Evolutionary conservation across 2,329 filamentous ascomycete species (phyloP).

Genomic region (Aureobasidium sp.): DNA sequence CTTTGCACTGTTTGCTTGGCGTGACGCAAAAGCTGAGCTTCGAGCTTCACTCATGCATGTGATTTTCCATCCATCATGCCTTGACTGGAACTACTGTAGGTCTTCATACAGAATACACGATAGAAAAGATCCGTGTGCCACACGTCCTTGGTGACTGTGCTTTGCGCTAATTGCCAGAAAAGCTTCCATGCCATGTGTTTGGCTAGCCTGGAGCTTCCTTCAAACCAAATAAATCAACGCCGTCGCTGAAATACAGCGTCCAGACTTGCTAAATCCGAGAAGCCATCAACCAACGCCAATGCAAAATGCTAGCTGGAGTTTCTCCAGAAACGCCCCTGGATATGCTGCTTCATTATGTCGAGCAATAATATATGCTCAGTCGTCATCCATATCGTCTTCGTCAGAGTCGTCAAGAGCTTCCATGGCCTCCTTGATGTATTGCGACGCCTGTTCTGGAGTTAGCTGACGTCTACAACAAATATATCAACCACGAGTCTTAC

Average conservation of each 20-base stretch:
- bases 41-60: conserved; percentile 4
- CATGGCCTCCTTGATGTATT: conserved; percentile 94
- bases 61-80: neutral
- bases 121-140: neutral
- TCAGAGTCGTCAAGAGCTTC: conserved; percentile 78
- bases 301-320: neutral
- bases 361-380: conserved; percentile 11
- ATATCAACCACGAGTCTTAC: conserved; percentile 43
- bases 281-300: neutral
- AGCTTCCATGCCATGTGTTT: neutral
- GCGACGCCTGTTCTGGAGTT: conserved; percentile 58
- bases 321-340: neutral
- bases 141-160: neutral
- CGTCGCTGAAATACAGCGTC: neutral
- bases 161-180: neutral
- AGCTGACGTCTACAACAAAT: conserved; percentile 17
- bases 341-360: neutral
- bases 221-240: neutral
- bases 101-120: neutral
- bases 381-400: conserved; percentile 54
- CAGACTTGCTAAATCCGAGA: neutral
- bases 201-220: neutral
- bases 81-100: neutral
- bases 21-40: conserved; percentile 3
- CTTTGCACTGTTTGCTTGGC: conserved; percentile 11